Conservation (phyloP, 192 early-diverging fungal species). For the Coemansia sp. region DNA sequence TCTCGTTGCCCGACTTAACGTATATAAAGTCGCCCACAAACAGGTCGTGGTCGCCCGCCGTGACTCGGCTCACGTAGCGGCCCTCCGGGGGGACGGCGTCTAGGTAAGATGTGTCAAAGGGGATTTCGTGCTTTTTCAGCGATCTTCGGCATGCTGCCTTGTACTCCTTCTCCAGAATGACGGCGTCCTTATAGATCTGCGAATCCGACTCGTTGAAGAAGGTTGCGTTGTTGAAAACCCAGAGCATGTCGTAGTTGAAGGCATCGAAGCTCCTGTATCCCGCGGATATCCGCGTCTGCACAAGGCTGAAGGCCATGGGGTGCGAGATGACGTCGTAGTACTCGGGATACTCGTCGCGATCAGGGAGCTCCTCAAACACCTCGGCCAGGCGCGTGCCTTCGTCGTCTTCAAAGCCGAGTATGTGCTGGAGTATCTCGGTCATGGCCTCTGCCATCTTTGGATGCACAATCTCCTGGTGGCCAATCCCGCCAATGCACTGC, state of each 20-base stretch:
- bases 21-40: slow-evolving; percentile 51
- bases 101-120: slow-evolving; percentile 43
- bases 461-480: slow-evolving; percentile 35
- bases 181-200: slow-evolving; percentile 76
- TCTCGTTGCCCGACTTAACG: slow-evolving; percentile 17
- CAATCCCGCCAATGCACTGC: slow-evolving; percentile 49
- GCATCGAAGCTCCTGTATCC: slow-evolving; percentile 66
- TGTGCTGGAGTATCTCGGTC: slow-evolving; percentile 35
- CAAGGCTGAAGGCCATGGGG: slow-evolving; percentile 63
- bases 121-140: slow-evolving; percentile 31
- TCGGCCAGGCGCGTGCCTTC: slow-evolving; percentile 65
- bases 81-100: slow-evolving; percentile 34
- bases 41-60: slow-evolving; percentile 37
- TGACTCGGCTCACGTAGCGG: slow-evolving; percentile 34
- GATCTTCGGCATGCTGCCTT: slow-evolving; percentile 26
- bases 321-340: slow-evolving; percentile 82
- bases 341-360: slow-evolving; percentile 78
- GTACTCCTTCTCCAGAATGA: slow-evolving; percentile 34
- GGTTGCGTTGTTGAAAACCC: slow-evolving; percentile 89
- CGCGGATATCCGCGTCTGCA: slow-evolving; percentile 59
- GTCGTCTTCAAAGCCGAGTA: slow-evolving; percentile 23
- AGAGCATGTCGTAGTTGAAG: slow-evolving; percentile 76
- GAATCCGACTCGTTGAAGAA: slow-evolving; percentile 86
- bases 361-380: slow-evolving; percentile 75
- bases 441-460: slow-evolving; percentile 40